Evolutionary conservation across 768 basidiomycete genomes (phyloP).

Genomic region (Heimioporus sp.): DNA sequence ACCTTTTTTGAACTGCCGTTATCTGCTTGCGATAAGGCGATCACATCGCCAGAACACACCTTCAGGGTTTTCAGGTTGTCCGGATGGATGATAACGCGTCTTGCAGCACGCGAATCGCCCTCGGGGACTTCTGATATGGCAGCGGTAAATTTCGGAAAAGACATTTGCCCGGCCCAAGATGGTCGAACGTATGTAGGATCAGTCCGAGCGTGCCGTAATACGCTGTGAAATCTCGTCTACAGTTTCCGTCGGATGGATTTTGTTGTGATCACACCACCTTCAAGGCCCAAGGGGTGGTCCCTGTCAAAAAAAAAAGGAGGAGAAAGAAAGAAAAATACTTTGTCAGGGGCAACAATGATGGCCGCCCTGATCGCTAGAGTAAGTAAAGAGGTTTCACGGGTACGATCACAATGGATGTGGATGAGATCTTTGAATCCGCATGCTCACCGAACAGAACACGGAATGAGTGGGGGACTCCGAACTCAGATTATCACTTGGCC

Average conservation of each 20-base stretch:
- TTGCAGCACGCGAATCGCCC: slow-evolving; percentile 47
- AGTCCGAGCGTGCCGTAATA: background rate
- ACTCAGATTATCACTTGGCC: background rate
- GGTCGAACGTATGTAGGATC: background rate
- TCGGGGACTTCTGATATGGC: slow-evolving; percentile 35
- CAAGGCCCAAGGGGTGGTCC: background rate
- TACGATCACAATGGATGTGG: slow-evolving; percentile 10
- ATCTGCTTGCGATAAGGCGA: slow-evolving; percentile 50
- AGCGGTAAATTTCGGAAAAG: slow-evolving; percentile 36
- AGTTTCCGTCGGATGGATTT: background rate
- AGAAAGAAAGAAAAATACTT: background rate
- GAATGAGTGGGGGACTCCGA: background rate
- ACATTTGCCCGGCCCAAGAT: slow-evolving; percentile 11
- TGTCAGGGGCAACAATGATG: background rate
- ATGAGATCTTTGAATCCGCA: slow-evolving; percentile 1
- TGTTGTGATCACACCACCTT: background rate
- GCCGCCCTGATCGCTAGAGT: slow-evolving; percentile 1
- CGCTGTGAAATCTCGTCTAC: background rate
- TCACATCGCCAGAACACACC: slow-evolving; percentile 66
- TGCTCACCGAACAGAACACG: background rate
- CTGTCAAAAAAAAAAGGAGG: slow-evolving; percentile 5
- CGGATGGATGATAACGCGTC: slow-evolving; percentile 62
- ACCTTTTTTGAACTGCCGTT: slow-evolving; percentile 34
- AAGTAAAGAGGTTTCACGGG: background rate
- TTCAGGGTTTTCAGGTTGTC: slow-evolving; percentile 60